Conservation (phyloP, 805 yeast species). For the Suhomyces prunicola region DNA sequence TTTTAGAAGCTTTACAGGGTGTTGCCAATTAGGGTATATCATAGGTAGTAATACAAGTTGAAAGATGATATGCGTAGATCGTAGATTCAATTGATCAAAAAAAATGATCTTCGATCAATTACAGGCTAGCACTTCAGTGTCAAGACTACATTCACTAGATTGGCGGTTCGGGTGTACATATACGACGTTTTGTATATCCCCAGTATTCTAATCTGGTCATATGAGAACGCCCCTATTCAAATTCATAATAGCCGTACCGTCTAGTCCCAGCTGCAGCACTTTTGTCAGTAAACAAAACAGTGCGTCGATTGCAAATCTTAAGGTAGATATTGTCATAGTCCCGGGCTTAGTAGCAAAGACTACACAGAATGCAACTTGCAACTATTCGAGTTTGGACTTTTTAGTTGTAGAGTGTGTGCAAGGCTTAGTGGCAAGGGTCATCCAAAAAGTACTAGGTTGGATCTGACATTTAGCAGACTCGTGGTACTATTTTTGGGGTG, state of each 20-base stretch:
- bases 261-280: background rate
- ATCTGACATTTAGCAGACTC: background rate
- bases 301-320: background rate
- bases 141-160: no score
- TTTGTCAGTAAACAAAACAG: background rate
- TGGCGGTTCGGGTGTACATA: no score
- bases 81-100: background rate
- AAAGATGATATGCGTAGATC: background rate
- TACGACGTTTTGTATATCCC: no score
- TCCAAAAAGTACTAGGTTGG: background rate
- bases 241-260: background rate
- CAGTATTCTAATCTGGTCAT: background rate
- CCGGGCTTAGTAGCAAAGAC: background rate
- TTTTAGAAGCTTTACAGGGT: slow-evolving; percentile 87
- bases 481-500: background rate
- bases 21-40: slow-evolving; percentile 58
- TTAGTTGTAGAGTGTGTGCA: background rate
- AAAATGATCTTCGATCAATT: no score
- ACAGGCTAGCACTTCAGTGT: background rate
- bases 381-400: no score
- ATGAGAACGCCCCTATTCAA: background rate
- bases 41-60: background rate
- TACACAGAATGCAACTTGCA: background rate
- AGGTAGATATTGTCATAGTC: background rate
- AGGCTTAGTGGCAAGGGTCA: background rate